Evolutionary conservation across 2,329 filamentous ascomycete genomes (phyloP), one percentile per base, ranked within the genome.

Genomic region (Passalora sequoiae): DNA sequence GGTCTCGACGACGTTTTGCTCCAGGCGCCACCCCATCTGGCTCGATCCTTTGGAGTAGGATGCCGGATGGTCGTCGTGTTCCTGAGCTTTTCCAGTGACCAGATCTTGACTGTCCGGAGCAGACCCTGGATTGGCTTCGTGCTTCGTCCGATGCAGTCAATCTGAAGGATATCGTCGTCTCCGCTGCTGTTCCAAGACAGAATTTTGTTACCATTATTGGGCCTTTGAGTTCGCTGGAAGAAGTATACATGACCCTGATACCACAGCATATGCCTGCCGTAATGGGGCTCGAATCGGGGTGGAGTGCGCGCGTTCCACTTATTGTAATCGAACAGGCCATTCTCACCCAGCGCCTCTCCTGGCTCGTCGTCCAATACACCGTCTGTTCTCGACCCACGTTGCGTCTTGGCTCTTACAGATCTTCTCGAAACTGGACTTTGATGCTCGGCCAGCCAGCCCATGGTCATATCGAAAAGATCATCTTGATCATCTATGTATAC

Each of bases 1-100:
- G 84, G 84, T 1, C 85, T 70, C 20, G 77, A 60, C 0, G 64
- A 59, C 8, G 67, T 65, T 28, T 65, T 63, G 38, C 60, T 60
- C 71, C 71, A 74, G 13, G 51, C 52, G 2, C 62, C 61, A n/a
- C 57, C 56, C 21, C 57, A 64, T 5, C 63, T 51, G 2, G 51
- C 50, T 6, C 59, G 55, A 19, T 70, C 67, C 42, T 69, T 71
- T 0, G 66, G 61, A 4, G 63, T 64, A 0, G 73, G 70, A 8
- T 73, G 67, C 19, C 67, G 65, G 21, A 76, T 71, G 0, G 63
- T 63, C 2, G 73, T 76, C 41, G 63, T 67, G 6, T 66, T 61
- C 10, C 65, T 66, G 22, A 69, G 60, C 35, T 68, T 66, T 6
- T 65, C 62, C 10, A 71, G 49, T 7, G 65, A 66, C 63, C 68